phyloP scores from a whole-genome alignment of 2,329 filamentous ascomycete species.

The Endothia cerciana region DNA sequence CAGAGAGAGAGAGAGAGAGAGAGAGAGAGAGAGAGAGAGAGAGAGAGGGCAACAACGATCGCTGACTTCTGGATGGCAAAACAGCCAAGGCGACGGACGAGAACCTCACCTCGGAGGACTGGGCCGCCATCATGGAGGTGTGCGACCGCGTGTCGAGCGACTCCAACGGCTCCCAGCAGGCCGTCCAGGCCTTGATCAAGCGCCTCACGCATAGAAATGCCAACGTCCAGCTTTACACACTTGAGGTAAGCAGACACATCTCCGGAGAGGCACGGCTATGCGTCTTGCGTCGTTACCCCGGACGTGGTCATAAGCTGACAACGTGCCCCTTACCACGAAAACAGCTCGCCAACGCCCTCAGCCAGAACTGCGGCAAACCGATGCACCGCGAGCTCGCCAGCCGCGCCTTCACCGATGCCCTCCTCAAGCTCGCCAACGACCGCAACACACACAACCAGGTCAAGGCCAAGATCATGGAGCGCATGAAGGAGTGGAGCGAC shows the following conservation, averaged over 20 bases:
- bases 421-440: conserved; percentile 88
- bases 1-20: no score
- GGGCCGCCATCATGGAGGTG: conserved; percentile 67
- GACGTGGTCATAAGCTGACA: conserved; percentile 21
- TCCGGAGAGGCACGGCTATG: neutral
- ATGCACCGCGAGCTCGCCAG: conserved; percentile 91
- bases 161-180: conserved; percentile 73
- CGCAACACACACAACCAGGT: conserved; percentile 96
- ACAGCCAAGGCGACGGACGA: conserved; percentile 86
- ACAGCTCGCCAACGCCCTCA: conserved; percentile 85
- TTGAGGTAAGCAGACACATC: conserved; percentile 64
- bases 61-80: conserved; percentile 28
- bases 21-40: no score
- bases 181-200: conserved; percentile 88
- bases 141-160: conserved; percentile 63
- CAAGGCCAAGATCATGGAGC: conserved; percentile 94
- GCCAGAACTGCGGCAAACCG: conserved; percentile 84
- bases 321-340: neutral
- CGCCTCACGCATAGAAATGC: conserved; percentile 90
- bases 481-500: conserved; percentile 94
- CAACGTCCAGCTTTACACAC: conserved; percentile 93
- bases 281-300: conserved; percentile 12
- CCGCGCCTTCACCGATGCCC: conserved; percentile 90
- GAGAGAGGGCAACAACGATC: neutral
- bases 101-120: conserved; percentile 86